phyloP scores from a whole-genome alignment of 768 basidiomycete genomes.

The Lentinula sp. region DNA sequence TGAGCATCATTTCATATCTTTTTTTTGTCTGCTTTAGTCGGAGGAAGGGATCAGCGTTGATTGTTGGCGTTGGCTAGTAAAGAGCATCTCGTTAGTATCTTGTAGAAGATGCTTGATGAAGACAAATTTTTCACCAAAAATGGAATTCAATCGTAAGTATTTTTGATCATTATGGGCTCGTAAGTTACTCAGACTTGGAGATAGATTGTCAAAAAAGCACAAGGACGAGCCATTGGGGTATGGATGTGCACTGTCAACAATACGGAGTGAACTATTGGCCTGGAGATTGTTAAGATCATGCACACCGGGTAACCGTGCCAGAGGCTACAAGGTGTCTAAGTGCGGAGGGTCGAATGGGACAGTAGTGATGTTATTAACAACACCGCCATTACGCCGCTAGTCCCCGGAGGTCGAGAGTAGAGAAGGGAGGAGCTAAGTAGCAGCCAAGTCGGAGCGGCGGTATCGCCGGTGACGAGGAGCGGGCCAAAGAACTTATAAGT shows the following conservation, averaged over 20 bases:
- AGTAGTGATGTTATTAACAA: no score
- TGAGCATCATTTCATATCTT: background rate
- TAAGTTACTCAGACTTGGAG: conserved; percentile 29
- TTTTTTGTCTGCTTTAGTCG: conserved; percentile 20
- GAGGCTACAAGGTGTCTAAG: no score
- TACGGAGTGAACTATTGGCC: conserved; percentile 98
- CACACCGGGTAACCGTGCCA: no score
- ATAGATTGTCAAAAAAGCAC: conserved; percentile 73
- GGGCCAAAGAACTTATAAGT: no score
- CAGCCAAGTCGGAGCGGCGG: no score
- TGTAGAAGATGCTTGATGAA: conserved; percentile 97
- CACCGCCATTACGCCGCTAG: no score
- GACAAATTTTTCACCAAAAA: conserved; percentile 94
- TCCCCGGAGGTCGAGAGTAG: no score
- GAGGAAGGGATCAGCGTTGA: conserved; percentile 80
- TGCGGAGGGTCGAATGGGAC: no score
- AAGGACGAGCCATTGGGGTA: conserved; percentile 91
- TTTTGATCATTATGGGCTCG: background rate
- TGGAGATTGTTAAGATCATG: no score
- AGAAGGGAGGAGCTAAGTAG: no score
- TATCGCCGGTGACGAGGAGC: no score
- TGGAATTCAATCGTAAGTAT: conserved; percentile 87
- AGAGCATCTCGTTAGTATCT: conserved; percentile 79
- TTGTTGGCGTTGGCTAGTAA: conserved; percentile 88
- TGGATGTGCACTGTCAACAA: conserved; percentile 86